These are phyloP conservation scores for Fraxinus quadrangulata DNA, from an alignment of 257 asterid genomes.

Conservation along the genomic window DNA sequence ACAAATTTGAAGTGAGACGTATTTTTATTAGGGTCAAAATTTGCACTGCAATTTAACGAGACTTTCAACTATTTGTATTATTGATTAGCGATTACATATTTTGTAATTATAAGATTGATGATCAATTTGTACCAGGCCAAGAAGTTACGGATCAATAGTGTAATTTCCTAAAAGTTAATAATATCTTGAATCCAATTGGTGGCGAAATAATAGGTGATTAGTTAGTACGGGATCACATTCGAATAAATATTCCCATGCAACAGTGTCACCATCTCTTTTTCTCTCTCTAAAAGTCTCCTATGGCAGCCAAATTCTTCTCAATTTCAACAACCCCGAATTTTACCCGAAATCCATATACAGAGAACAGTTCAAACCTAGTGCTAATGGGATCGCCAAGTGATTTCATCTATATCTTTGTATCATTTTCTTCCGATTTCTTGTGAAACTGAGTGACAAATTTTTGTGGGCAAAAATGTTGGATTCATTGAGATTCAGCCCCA, in stretches of 20 bases:
- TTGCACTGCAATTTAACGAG: no score
- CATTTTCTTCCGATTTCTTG: background rate
- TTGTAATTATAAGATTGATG: background rate
- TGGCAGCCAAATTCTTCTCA: background rate
- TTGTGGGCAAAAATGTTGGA: slow-evolving; percentile 33
- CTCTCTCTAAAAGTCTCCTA: background rate
- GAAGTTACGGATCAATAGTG: background rate
- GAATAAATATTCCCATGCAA: background rate
- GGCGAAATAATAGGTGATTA: background rate
- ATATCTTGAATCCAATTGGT: background rate
- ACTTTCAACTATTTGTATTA: no score
- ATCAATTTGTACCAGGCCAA: background rate
- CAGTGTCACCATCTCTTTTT: background rate
- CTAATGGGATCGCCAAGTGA: background rate
- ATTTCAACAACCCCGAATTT: background rate
- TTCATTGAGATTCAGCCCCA: slow-evolving; percentile 27
- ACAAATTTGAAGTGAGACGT: background rate
- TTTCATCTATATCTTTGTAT: background rate
- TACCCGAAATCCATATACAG: background rate
- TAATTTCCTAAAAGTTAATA: no score
- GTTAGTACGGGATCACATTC: background rate
- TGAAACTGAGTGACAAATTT: background rate
- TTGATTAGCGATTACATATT: no score
- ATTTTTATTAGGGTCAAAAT: no score
- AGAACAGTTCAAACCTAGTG: background rate